phyloP scores from a whole-genome alignment of 2,329 filamentous ascomycete species.

The Coniochaeta sp. region DNA sequence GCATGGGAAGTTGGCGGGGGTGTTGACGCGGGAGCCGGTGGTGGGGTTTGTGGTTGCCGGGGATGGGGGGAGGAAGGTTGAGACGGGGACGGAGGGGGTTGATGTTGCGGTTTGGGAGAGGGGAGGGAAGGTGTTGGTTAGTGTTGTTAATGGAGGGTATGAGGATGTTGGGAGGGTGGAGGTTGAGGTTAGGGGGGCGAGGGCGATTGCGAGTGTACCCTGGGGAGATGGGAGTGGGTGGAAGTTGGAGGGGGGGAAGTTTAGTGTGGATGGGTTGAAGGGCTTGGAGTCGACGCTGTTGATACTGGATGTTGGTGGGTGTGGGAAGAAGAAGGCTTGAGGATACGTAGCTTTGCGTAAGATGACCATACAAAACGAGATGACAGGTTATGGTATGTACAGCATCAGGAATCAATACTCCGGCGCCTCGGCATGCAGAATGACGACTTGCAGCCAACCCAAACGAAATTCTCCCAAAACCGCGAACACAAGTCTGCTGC shows the following conservation, averaged over 20 bases:
- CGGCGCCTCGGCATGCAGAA: no score
- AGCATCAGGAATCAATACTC: no score
- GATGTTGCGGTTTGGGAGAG: conserved; percentile 29
- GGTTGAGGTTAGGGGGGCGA: conserved; percentile 11
- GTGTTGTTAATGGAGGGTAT: conserved; percentile 28
- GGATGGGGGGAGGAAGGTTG: conserved; percentile 11
- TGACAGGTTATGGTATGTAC: no score
- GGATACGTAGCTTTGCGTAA: not conserved
- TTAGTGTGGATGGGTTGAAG: conserved; percentile 19
- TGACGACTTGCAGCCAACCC: no score
- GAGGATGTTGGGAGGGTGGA: conserved; percentile 13
- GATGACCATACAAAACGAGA: no score
- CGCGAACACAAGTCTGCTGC: no score
- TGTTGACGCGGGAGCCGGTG: conserved; percentile 28
- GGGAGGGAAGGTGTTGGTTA: conserved; percentile 23
- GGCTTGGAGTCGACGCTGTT: conserved; percentile 26
- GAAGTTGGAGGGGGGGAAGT: conserved; percentile 15
- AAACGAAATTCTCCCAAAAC: no score
- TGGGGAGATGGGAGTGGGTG: conserved; percentile 20
- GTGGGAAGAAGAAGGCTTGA: conserved; percentile 21
- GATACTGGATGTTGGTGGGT: conserved; percentile 16
- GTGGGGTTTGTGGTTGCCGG: conserved; percentile 30
- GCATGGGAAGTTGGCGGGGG: conserved; percentile 30
- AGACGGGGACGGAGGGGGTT: conserved; percentile 16
- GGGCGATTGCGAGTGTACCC: conserved; percentile 12